These are phyloP conservation scores for Boechera retrofracta DNA, from an alignment of 345 rosid species.

Conservation along the genomic window DNA sequence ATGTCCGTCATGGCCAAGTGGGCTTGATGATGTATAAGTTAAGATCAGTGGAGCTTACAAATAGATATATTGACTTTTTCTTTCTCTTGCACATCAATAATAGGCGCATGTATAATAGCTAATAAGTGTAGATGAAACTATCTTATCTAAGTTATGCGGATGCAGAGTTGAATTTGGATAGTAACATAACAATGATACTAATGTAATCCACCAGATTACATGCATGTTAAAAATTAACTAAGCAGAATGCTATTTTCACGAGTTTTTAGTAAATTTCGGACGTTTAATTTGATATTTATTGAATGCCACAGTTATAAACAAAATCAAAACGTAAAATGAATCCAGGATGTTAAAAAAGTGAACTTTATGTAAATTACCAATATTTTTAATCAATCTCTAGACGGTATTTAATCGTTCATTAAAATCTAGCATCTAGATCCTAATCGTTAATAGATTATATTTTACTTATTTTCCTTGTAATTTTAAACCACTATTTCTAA, in stretches of 20 bases:
- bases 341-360: not conserved
- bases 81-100: not conserved
- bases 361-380: not conserved
- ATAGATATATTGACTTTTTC: not conserved
- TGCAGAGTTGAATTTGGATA: not conserved
- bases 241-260: too few species aligned
- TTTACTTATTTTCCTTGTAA: too few species aligned
- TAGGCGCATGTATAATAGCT: not conserved
- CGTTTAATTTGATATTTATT: not conserved
- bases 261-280: not conserved
- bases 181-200: not conserved
- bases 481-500: too few species aligned
- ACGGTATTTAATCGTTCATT: not conserved
- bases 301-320: not conserved
- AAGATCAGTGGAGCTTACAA: not conserved
- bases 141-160: not conserved
- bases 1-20: slow-evolving; percentile 70
- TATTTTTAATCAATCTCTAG: too few species aligned
- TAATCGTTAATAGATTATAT: too few species aligned
- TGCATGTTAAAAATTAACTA: not conserved
- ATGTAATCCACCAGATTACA: not conserved
- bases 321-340: not conserved
- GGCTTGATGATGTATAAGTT: slow-evolving; percentile 49
- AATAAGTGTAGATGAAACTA: not conserved
- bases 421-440: not conserved